Evolutionary conservation across 1,284 basidiomycete species (phyloP), one percentile per base, ranked within the genome.

Genomic region (Heterobasidion parviporum): DNA sequence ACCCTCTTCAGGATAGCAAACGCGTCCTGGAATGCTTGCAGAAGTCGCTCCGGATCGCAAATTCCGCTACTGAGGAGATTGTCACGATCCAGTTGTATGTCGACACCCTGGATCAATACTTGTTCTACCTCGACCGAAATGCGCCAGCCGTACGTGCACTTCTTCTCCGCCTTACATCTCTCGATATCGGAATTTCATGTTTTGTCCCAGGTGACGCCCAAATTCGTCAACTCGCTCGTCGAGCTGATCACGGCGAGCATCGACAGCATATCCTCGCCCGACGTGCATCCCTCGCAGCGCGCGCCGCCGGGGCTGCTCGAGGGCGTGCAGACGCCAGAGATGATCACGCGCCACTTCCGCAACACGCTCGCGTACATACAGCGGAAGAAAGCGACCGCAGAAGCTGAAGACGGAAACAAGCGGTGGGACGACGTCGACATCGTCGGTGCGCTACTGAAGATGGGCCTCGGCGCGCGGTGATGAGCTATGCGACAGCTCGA

Each of bases 21-120:
- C 90, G 94, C 43, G 94, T 97, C 0, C 76, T 98, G 35, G 94
- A 98, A 69, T 98, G 94, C 64, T 76, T 98, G 38, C 94, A 97
- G 68, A 97, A 97, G 70, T 89, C 92, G 6, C 75, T 97, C 26
- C 83, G 94, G 4, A 97, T 96, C 63, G 94, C 94, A 2, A 93
- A 92, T 64, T 92, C 91, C 2, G 91, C 92, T 35, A 94, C 93
- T 57, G 94, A 97, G 70, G 93, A 96, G 65, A 89, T 98, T 61
- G 91, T 96, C 44, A 95, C 88, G 1, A 87, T 95, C 2, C 94
- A 97, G 68, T 77, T 98, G 3, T 97, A 96, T 68, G 92, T 91
- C 63, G 92, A 97, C 68, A 91, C 94, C 6, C 82, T 98, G 45
- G 94, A 98, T 69, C 87, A 87, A 62, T 97, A 97, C 68, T 73